phyloP scores from a whole-genome alignment of 768 basidiomycete species.

The Rhodotorula taiwanensis region DNA sequence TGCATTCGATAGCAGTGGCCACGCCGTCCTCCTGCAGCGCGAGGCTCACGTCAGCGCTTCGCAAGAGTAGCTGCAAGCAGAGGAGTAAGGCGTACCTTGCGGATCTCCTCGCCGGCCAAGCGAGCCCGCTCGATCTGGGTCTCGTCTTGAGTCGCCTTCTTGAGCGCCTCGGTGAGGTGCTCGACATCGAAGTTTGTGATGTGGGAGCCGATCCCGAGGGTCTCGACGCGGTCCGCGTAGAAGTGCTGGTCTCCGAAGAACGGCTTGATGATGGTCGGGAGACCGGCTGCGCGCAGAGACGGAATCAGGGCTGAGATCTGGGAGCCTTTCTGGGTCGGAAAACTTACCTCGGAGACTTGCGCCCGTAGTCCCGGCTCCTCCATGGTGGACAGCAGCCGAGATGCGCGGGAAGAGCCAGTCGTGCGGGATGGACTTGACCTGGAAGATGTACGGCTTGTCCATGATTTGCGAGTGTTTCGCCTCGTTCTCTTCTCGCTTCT shows the following conservation, averaged over 20 bases:
- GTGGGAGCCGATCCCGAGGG: conserved; percentile 79
- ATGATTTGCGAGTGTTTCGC: conserved; percentile 59
- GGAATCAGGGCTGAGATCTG: background rate
- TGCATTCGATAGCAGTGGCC: conserved; percentile 80
- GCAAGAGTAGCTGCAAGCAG: conserved; percentile 11
- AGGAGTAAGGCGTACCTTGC: conserved; percentile 55
- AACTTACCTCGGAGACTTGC: conserved; percentile 71
- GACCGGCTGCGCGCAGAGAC: conserved; percentile 56
- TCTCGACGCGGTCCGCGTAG: conserved; percentile 97
- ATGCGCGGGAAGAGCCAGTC: conserved; percentile 93
- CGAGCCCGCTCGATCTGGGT: conserved; percentile 84
- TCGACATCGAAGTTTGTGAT: conserved; percentile 81
- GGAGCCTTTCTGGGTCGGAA: conserved; percentile 3
- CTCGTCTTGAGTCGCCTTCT: conserved; percentile 71
- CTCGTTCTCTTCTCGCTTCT: conserved; percentile 49
- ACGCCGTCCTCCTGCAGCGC: conserved; percentile 93
- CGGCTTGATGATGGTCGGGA: conserved; percentile 90
- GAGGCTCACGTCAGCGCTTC: background rate
- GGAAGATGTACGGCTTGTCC: conserved; percentile 70
- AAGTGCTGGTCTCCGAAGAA: conserved; percentile 99
- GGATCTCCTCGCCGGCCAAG: conserved; percentile 76
- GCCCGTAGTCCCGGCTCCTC: conserved; percentile 92
- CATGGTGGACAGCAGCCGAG: conserved; percentile 96
- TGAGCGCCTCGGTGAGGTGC: conserved; percentile 67
- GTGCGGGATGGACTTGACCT: conserved; percentile 58